Evolutionary conservation across 1,284 basidiomycete species (phyloP).

Genomic region (Thecaphora thlaspeos): DNA sequence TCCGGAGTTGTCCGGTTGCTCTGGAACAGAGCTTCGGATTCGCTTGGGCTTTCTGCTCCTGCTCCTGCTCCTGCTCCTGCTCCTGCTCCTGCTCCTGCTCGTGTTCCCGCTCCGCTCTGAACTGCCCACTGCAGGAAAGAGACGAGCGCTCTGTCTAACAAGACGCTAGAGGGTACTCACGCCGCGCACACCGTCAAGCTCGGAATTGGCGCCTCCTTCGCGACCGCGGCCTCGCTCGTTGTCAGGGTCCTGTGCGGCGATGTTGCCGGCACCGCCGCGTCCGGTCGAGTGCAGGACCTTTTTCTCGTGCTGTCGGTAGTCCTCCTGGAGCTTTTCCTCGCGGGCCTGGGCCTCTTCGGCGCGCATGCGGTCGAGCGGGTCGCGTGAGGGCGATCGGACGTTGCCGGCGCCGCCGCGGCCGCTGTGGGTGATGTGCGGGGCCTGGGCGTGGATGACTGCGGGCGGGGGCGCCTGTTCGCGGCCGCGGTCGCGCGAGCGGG

Average conservation of each 20-base stretch:
- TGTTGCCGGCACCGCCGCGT: conserved; percentile 70
- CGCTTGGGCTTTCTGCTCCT: no score
- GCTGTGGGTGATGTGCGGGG: conserved; percentile 60
- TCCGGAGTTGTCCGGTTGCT: no score
- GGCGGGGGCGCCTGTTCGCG: conserved; percentile 16
- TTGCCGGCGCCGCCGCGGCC: conserved; percentile 78
- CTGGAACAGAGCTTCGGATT: no score
- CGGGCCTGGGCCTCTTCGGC: conserved; percentile 31
- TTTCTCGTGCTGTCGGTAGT: conserved; percentile 51
- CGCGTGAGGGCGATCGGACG: conserved; percentile 70
- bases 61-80: no score
- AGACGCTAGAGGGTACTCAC: conserved; percentile 10
- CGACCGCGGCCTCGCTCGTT: conserved; percentile 39
- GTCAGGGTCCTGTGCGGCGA: conserved; percentile 45
- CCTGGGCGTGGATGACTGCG: conserved; percentile 16
- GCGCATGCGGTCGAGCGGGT: conserved; percentile 59
- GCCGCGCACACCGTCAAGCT: conserved; percentile 23
- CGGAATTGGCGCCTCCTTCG: conserved; percentile 6
- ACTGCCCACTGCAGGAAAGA: no score
- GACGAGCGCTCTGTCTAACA: neutral
- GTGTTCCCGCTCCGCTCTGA: no score
- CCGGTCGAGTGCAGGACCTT: conserved; percentile 66
- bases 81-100: no score
- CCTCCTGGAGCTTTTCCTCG: conserved; percentile 58
- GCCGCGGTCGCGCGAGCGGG: conserved; percentile 33